A percentile compares a stretch with the other conserved stretches of the same genome.
phyloP scores from a whole-genome alignment of 345 rosid species.

The Angophora floribunda region DNA sequence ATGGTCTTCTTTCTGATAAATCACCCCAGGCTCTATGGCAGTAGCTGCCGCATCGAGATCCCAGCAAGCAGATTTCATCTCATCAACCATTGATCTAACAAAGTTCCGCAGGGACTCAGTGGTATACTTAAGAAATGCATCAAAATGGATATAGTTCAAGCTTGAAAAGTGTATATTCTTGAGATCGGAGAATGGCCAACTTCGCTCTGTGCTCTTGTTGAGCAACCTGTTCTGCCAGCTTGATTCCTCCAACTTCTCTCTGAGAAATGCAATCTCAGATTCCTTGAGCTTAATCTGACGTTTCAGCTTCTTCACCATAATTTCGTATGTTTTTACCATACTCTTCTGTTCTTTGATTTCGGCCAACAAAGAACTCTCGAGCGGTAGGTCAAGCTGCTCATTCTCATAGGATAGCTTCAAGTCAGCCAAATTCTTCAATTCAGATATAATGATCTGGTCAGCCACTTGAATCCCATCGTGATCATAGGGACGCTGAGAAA shows the following conservation, averaged over 20 bases:
- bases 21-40: conserved; percentile 9
- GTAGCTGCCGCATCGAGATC: conserved; percentile 19
- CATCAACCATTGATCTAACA: conserved; percentile 12
- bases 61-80: conserved; percentile 26
- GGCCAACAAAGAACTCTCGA: conserved; percentile 66
- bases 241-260: conserved; percentile 23
- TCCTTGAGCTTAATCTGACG: conserved; percentile 30
- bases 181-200: conserved; percentile 42
- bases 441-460: conserved; percentile 70
- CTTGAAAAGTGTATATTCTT: conserved; percentile 21
- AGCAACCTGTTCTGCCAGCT: conserved; percentile 25
- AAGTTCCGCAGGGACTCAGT: conserved; percentile 18
- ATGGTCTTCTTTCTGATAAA: conserved; percentile 14
- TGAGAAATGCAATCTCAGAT: conserved; percentile 15
- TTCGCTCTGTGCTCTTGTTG: conserved; percentile 40
- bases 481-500: conserved; percentile 71
- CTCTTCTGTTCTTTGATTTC: conserved; percentile 90
- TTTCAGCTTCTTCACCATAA: conserved; percentile 57
- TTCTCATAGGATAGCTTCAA: conserved; percentile 49
- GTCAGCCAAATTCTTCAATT: conserved; percentile 50
- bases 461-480: conserved; percentile 60
- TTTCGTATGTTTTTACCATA: conserved; percentile 71
- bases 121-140: conserved; percentile 1
- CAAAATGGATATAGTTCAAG: conserved; percentile 1
- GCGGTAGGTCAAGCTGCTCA: conserved; percentile 56